Conservation (phyloP, 139 green algal species). For the Chlorella sp. region DNA sequence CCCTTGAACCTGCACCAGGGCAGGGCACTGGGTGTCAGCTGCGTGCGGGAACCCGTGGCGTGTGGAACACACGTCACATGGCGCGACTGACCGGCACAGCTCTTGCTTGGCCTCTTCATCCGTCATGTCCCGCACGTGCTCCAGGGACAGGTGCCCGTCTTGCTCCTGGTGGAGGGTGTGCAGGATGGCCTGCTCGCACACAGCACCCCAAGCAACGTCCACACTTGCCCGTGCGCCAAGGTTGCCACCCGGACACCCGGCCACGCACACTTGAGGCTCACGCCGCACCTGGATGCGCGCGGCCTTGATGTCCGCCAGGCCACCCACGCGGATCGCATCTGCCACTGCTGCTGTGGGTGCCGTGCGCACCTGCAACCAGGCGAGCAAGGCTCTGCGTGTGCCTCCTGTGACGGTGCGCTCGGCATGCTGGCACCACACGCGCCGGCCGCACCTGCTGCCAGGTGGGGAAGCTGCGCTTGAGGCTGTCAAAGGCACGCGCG, state of each 20-base stretch:
- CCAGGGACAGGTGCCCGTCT: slow-evolving; percentile 43
- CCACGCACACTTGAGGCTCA: too few species aligned
- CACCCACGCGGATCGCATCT: slow-evolving; percentile 43
- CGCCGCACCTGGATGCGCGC: slow-evolving; percentile 33
- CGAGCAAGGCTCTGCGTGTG: too few species aligned
- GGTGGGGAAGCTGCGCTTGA: slow-evolving; percentile 31
- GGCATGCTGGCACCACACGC: too few species aligned
- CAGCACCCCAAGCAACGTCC: too few species aligned
- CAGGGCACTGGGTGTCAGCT: background rate
- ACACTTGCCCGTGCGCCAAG: too few species aligned
- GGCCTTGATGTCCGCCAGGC: slow-evolving; percentile 66
- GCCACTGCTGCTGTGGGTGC: slow-evolving; percentile 18
- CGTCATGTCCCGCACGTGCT: slow-evolving; percentile 45
- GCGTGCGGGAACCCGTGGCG: too few species aligned
- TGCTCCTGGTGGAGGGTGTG: slow-evolving; percentile 41
- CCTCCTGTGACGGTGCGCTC: too few species aligned
- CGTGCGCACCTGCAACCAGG: slow-evolving; percentile 18
- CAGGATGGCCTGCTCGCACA: slow-evolving; percentile 60
- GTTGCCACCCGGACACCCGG: too few species aligned
- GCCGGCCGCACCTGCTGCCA: slow-evolving; percentile 39
- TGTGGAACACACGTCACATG: too few species aligned
- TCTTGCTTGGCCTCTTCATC: slow-evolving; percentile 43
- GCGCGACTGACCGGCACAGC: slow-evolving; percentile 31
- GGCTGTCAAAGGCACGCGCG: slow-evolving; percentile 7
- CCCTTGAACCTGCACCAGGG: slow-evolving; percentile 50